Evolutionary conservation across 495 filamentous ascomycete species (phyloP), one percentile per base, ranked within the genome.

Genomic region (Xylaria acuta): DNA sequence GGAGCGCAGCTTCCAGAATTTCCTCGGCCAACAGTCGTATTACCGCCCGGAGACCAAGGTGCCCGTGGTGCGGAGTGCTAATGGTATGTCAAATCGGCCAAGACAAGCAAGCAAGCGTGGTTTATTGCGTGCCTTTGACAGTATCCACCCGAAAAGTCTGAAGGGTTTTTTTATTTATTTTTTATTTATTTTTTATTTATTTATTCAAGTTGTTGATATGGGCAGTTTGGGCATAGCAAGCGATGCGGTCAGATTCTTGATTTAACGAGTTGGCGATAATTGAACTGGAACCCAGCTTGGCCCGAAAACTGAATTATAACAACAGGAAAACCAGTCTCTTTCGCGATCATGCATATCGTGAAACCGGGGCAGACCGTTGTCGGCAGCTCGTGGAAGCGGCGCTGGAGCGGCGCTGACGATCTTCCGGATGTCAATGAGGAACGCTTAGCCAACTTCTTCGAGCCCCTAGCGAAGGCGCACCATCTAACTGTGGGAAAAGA

Each of bases 1-100:
- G 6, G 64, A 77, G 72, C 73, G 77, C 45, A 75, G 77, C 54
- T 79, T 79, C 25, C 69, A 77, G 25, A 79, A 79, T 45, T 79
- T 79, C 70, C 53, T 79, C 8, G 70, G 73, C 69, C 72, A 74
- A 34, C 72, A 75, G 68, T 79, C 77, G 32, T 75, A 75, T 34
- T 77, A 75, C 58, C 76, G 54, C 41, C 75, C 75, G 2, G 69
- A 77, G 65, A 66, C 69, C 14, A 79, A 75, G 73, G 65, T 79
- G 16, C 75, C 73, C 0, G 72, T 79, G 0, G 70, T 79, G 22
- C 75, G 77, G 51, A 75, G 74, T 47, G 45, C 75, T 11, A 77
- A 77, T n/a, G 72, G 75, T 79, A 70, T 43, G 67, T 63, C 14
- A 14, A 22, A 36, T 62, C 5, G 5, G 20, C 30, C 40, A 51